Base-by-base conservation (phyloP, 352 stramenopile genomes). In the Pythium biforme region DNA sequence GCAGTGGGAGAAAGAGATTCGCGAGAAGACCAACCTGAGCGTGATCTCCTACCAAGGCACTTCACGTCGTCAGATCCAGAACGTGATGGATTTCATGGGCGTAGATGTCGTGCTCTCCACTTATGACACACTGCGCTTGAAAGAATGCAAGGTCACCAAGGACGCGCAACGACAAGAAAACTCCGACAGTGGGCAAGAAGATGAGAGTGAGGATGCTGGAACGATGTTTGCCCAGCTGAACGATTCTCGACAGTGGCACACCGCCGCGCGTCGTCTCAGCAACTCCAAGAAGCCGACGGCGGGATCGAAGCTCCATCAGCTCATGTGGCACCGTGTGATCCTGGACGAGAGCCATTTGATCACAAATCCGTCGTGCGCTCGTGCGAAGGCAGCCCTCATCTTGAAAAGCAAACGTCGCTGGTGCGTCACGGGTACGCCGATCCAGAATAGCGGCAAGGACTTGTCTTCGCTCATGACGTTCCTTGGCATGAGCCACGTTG, bases 311-410 rank as follows among this genome's bases (percentile, higher is more conserved):
- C 69, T 94, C 20, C 83, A 92, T 55, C 74, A 92, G 51, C 58
- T 95, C 27, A 72, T 75, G 37, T 97, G 90, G 90, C 76, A 93
- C 27, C 79, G 90, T 26, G 71, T 97, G 19, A 92, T 97, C 27
- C 59, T 97, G 31, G 89, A 97, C 62, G 89, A 97, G 64, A 93
- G 83, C 31, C 89, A 97, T 62, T 73, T 93, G 26, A 97, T 97
- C 62, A 86, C 89, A 29, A 97, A 96, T 15, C 73, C 79, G n/a
- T 85, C 72, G 14, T 88, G 79, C 20, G 85, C 79, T 27, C 77
- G 83, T 48, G 76, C 85, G 0, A 76, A 76, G 23, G 81, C 82
- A 23, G 78, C 81, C 1, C 82, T 77, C 25, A 66, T 76, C 1
- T 75, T 98, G 22, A 74, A 85, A 14, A 89, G 88, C 33, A 78